These are phyloP conservation scores for Limtongia smithiae DNA, from an alignment of 805 yeast genomes.

Conservation along the genomic window DNA sequence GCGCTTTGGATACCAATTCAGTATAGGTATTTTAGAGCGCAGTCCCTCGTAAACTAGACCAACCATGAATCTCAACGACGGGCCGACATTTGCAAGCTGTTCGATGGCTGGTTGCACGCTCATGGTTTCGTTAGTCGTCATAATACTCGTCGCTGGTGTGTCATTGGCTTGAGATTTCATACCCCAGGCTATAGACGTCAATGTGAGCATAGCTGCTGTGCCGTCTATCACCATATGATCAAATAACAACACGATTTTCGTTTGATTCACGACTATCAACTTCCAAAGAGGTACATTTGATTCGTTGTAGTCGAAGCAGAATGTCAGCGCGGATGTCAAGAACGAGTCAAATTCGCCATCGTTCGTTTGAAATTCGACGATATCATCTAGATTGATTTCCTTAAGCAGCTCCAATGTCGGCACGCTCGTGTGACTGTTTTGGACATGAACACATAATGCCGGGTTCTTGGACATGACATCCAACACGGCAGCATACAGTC, in stretches of 20 bases:
- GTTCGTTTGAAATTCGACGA: background rate
- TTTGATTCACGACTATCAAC: slow-evolving; percentile 1
- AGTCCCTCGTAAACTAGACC: background rate
- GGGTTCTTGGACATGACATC: too few relatives aligned
- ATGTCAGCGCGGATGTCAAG: too few relatives aligned
- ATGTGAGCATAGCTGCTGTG: too few relatives aligned
- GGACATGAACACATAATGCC: background rate
- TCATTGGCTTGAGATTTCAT: too few relatives aligned
- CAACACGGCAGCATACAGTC: too few relatives aligned
- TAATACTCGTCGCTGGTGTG: background rate
- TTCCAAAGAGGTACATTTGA: slow-evolving; percentile 8
- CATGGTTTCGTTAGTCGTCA: background rate
- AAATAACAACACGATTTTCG: slow-evolving; percentile 4
- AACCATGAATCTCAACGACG: slow-evolving; percentile 1
- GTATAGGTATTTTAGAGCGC: background rate
- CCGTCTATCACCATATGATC: slow-evolving; percentile 20
- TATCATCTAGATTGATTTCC: slow-evolving; percentile 4
- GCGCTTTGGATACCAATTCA: background rate
- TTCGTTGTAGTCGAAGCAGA: background rate
- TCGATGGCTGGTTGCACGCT: background rate
- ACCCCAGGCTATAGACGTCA: too few relatives aligned
- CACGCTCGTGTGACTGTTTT: background rate
- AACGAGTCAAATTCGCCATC: background rate
- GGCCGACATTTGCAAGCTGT: background rate
- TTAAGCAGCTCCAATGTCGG: slow-evolving; percentile 3